Evolutionary conservation across 2,329 filamentous ascomycete genomes (phyloP), one percentile per base, ranked within the genome.

Genomic region (Phialemoniopsis sp.): DNA sequence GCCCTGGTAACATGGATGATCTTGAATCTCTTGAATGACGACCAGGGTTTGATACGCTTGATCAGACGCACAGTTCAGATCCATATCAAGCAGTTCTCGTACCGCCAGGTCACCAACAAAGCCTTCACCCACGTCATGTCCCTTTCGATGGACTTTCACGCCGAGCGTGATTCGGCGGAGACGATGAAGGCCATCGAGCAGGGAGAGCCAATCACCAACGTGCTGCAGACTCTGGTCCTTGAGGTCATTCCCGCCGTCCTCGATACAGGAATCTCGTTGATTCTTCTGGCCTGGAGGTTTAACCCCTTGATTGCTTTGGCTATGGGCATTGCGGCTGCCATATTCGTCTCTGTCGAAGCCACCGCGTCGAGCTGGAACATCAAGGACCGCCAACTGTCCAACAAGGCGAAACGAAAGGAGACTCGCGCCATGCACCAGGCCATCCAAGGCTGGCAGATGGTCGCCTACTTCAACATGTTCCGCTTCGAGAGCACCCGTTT

Each of bases 141-240:
- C n/a, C 66, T 87, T 1, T 82, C 80, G 0, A 82, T 82, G 63
- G 80, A 86, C 44, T 87, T 86, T 39, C 83, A 88, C 52, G 77
- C 78, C 14, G 72, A 73, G 36, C 82, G 83, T 46, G 72, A 76
- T 39, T 80, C 78, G 2, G 80, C 78, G 2, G 77, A 84, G 44
- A 66, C 87, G 1, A 76, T 80, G 55, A 75, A 78, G 46, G 74
- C 80, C 4, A 72, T 87, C n/a, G 68, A 74, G 37, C 80, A 84
- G 48, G 84, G 80, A 1, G 66, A 72, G 31, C 71, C 78, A 3
- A 61, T 87, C 12, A 75, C 76, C 32, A 65, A 74, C 29, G 58
- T 87, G 3, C 61, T 86, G 10, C 75, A 84, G 33, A 72, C 72
- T 84, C 45, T 66, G 64, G 40, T 63, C 45, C 43, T 6, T 10